phyloP scores from a whole-genome alignment of 257 asterid genomes.

The Prunella vulgaris region DNA sequence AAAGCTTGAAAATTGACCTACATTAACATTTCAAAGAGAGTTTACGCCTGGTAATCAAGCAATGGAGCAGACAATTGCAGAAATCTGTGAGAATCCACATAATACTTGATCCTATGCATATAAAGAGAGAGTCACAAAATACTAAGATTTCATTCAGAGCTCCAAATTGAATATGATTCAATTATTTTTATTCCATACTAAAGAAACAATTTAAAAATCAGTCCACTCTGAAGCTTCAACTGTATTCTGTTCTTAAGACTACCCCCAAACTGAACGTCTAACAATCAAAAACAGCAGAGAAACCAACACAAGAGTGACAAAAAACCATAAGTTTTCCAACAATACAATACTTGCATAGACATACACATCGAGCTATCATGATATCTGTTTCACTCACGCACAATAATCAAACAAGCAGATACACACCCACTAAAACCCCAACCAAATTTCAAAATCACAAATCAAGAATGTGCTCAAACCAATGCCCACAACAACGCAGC shows the following conservation, averaged over 20 bases:
- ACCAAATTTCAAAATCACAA: slow-evolving; percentile 10
- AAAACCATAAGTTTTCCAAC: neutral
- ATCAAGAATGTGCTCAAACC: slow-evolving; percentile 3
- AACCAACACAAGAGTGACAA: neutral
- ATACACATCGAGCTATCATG: neutral
- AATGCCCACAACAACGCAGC: neutral
- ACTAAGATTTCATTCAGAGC: neutral
- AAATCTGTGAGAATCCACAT: neutral
- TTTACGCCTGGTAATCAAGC: slow-evolving; percentile 8
- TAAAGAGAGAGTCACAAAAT: neutral
- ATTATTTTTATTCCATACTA: neutral
- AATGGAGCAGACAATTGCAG: too few relatives aligned
- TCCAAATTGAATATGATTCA: neutral
- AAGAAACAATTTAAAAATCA: neutral
- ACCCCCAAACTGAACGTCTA: slow-evolving; percentile 7
- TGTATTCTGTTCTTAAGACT: neutral
- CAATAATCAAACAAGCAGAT: slow-evolving; percentile 25
- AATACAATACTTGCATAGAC: neutral
- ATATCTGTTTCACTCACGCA: neutral
- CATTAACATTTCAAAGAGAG: slow-evolving; percentile 20
- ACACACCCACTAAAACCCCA: slow-evolving; percentile 20
- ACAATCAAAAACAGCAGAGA: neutral
- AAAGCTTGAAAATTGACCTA: slow-evolving; percentile 26
- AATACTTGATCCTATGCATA: neutral
- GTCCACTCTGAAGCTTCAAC: neutral